Percentiles rank a stretch among this genome's conserved stretches.
Evolutionary conservation across 2,329 filamentous ascomycete genomes (phyloP).

Genomic region (Venturia asperata): DNA sequence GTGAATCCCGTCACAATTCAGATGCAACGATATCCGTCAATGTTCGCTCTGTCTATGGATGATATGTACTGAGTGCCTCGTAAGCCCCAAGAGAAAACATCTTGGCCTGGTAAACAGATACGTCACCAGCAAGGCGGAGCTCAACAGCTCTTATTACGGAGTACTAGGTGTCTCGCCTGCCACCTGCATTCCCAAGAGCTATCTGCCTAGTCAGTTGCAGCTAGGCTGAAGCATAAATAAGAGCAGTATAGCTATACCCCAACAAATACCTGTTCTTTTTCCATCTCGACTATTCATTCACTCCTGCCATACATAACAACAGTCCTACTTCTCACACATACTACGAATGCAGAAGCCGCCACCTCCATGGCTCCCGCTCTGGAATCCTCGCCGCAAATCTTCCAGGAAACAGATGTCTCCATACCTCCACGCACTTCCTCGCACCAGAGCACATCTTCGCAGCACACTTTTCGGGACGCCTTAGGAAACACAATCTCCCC

Average conservation of each 20-base stretch:
- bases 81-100: not conserved
- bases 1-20: not conserved
- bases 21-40: not conserved
- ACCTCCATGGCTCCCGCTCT: not conserved
- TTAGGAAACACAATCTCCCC: constrained; percentile 4
- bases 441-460: not conserved
- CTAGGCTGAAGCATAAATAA: constrained; percentile 1
- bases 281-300: not conserved
- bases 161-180: no score
- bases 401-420: not conserved
- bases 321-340: not conserved
- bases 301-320: not conserved
- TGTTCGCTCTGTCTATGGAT: not conserved
- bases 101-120: not conserved
- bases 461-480: not conserved
- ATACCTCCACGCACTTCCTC: not conserved
- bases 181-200: no score
- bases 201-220: no score
- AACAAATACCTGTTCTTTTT: not conserved
- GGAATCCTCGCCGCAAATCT: not conserved
- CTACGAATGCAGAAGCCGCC: not conserved
- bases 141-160: no score
- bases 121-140: not conserved
- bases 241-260: not conserved
- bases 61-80: not conserved